Evolutionary conservation across 805 yeast genomes (phyloP), one percentile per base, ranked within the genome.

Genomic region (Hanseniaspora taiwanica): DNA sequence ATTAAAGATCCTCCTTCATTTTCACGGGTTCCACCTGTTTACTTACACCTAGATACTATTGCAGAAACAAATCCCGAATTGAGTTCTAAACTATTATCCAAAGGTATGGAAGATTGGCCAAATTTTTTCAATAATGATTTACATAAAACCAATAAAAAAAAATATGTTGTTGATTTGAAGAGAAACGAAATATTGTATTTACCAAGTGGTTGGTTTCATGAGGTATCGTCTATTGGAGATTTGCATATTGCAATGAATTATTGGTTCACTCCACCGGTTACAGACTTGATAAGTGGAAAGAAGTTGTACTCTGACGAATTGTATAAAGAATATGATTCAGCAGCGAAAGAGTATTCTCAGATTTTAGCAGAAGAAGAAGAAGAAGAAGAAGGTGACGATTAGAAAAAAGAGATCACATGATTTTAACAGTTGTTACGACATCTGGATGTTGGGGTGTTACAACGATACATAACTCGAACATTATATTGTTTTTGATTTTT

Each of bases 151-250:
- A 61, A 74, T 1, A 55, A 62, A 16, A n/a, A n/a, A n/a, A 63
- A 65, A 36, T 51, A 68, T 13, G 61, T 66, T 14, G 74, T 75
- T 1, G 62, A 68, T 52, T 47, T 81, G 21, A 51, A 66, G 21
- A 76, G 78, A 0, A 85, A 85, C 0, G 75, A 79, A 37, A 73
- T 78, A 77, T 54, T 81, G 18, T 81, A 72, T 51, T 53, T 81
- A 20, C 89, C 89, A 1, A 71, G 81, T 1, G 86, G 89, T 2
- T 81, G 87, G 87, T 81, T 81, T 50, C 89, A 81, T 53, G 89
- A 81, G 54, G 89, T 81, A 2, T 71, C 82, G 1, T 76, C 83
- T 8, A 77, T 64, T 53, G 78, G 78, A 2, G 54, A 53, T 8
- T 58, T 65, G 2, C 89, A 81, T 49, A 63, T 72, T 27, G 86